Percentiles rank a stretch among this genome's conserved stretches.
Evolutionary conservation across 78 protist species (phyloP).

Genomic region (Ministeria vibrans): DNA sequence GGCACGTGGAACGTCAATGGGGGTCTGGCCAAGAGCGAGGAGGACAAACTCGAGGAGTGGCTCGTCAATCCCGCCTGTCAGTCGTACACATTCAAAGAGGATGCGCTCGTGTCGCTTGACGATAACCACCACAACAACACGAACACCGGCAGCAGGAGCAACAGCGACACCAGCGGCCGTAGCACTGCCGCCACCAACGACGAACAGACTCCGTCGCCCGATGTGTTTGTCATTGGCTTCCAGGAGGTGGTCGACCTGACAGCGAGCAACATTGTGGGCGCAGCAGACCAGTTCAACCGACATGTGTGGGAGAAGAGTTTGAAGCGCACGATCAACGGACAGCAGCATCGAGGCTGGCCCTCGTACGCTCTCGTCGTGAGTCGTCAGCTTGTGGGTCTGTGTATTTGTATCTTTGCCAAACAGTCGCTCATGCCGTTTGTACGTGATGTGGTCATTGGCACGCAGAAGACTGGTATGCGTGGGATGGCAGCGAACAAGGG

Average conservation of each 20-base stretch:
- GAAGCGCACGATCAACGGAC: constrained; percentile 9
- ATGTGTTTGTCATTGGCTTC: constrained; percentile 52
- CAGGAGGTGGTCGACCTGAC: constrained; percentile 63
- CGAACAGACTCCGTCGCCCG: constrained; percentile 28
- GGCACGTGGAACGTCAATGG: constrained; percentile 31
- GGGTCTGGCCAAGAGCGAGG: not conserved
- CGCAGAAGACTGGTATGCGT: constrained; percentile 19
- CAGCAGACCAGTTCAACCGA: constrained; percentile 30
- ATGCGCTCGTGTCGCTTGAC: too few relatives aligned
- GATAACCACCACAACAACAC: too few relatives aligned
- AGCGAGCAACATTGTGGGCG: constrained; percentile 39
- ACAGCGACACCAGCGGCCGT: not conserved
- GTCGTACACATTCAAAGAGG: too few relatives aligned
- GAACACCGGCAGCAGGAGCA: too few relatives aligned
- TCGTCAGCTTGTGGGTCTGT: constrained; percentile 35
- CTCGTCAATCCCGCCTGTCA: not conserved
- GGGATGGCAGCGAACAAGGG: constrained; percentile 50
- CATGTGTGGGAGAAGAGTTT: constrained; percentile 49
- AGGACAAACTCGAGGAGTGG: not conserved
- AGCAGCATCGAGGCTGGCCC: not conserved
- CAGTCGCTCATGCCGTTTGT: not conserved
- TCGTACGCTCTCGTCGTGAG: not conserved
- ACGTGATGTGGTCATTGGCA: constrained; percentile 13
- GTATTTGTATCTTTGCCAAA: constrained; percentile 21
- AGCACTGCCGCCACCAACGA: not conserved